Conservation (phyloP, 1,284 basidiomycete genomes). For the Cutaneotrichosporon arboriforme region DNA sequence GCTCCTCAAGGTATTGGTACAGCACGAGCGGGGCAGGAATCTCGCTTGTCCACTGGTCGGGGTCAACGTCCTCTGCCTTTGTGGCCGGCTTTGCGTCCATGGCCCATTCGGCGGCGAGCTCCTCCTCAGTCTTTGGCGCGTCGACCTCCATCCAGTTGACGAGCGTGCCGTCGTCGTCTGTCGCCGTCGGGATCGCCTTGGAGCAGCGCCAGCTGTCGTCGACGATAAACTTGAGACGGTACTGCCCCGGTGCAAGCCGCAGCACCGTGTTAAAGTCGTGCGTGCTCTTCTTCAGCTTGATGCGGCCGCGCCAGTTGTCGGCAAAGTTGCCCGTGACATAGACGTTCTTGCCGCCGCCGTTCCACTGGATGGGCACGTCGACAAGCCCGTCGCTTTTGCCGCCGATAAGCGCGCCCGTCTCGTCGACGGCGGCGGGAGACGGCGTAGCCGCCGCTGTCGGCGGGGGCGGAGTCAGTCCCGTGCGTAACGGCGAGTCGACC, state of each 20-base stretch:
- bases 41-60: constrained; percentile 62
- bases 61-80: constrained; percentile 39
- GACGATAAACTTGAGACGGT: constrained; percentile 93
- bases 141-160: constrained; percentile 81
- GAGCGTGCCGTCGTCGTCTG: constrained; percentile 89
- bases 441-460: constrained; percentile 32
- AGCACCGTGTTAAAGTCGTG: constrained; percentile 51
- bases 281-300: constrained; percentile 51
- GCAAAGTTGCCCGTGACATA: constrained; percentile 58
- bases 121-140: constrained; percentile 41
- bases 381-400: constrained; percentile 32
- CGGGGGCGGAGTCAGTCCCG: constrained; percentile 26
- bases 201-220: constrained; percentile 79
- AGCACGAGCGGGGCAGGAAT: constrained; percentile 69
- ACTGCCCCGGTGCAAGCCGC: constrained; percentile 77
- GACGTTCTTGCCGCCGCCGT: constrained; percentile 50
- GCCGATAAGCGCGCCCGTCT: neutral
- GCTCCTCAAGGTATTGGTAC: constrained; percentile 76
- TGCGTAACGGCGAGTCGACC: constrained; percentile 15
- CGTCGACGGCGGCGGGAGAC: constrained; percentile 5
- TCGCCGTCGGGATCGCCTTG: constrained; percentile 76
- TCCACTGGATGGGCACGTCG: constrained; percentile 46
- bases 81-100: constrained; percentile 33
- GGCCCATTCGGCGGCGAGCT: constrained; percentile 45
- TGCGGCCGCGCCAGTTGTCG: constrained; percentile 55